Percentiles rank a stretch among this genome's conserved stretches.
These are phyloP conservation scores for Phytopythium chamaehyphon DNA, from an alignment of 352 stramenopile genomes.

Conservation along the genomic window DNA sequence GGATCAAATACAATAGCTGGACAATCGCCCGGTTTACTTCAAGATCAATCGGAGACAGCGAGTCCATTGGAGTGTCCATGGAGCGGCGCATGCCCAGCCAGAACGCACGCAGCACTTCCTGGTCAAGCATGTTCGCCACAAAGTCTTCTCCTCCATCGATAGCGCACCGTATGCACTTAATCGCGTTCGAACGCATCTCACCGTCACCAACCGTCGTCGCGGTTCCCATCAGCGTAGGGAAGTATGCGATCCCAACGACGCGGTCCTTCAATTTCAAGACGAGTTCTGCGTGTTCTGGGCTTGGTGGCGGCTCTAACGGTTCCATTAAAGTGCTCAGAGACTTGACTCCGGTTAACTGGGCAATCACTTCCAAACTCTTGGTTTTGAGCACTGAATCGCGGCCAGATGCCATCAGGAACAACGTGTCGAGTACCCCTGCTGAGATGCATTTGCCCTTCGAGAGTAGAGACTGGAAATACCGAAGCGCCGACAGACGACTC, in stretches of 20 bases:
- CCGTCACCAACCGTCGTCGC: slow-evolving; percentile 41
- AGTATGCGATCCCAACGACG: slow-evolving; percentile 54
- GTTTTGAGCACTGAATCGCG: slow-evolving; percentile 43
- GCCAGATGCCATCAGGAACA: slow-evolving; percentile 67
- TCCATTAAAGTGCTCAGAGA: slow-evolving; percentile 43
- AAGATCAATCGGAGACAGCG: slow-evolving; percentile 23
- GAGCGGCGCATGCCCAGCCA: slow-evolving; percentile 56
- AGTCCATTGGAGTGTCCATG: slow-evolving; percentile 42
- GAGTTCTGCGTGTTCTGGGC: slow-evolving; percentile 37
- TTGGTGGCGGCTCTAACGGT: slow-evolving; percentile 32
- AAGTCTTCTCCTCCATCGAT: slow-evolving; percentile 53
- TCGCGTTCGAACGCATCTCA: slow-evolving; percentile 46
- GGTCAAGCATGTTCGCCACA: slow-evolving; percentile 59
- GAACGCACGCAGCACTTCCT: slow-evolving; percentile 67
- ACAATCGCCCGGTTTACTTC: slow-evolving; percentile 46
- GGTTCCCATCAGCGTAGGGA: slow-evolving; percentile 58
- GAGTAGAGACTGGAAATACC: slow-evolving; percentile 67
- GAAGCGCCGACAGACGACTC: slow-evolving; percentile 63
- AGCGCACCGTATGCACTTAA: slow-evolving; percentile 67
- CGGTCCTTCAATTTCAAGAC: slow-evolving; percentile 58
- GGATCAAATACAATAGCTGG: slow-evolving; percentile 60
- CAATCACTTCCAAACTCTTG: slow-evolving; percentile 54
- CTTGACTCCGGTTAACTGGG: slow-evolving; percentile 44
- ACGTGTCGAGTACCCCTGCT: slow-evolving; percentile 56
- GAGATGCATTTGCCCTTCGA: slow-evolving; percentile 52